Base-by-base conservation (phyloP, 2,329 filamentous ascomycete genomes). In the Hypomyces rosellus region DNA sequence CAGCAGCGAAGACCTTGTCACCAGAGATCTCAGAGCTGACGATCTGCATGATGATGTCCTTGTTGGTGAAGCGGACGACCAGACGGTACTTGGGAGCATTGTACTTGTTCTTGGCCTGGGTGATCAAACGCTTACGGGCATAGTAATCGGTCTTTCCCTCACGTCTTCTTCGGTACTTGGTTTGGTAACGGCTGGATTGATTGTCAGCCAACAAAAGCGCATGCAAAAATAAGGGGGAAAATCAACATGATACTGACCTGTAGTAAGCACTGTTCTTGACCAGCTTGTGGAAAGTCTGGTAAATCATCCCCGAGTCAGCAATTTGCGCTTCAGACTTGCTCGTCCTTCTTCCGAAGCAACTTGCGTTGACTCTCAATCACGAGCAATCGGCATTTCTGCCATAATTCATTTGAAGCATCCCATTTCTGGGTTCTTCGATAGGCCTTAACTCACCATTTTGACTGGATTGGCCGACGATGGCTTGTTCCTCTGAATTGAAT, bases 21-120 rank as follows among this genome's bases (percentile, higher is more conserved):
- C 93, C 93, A 62, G 81, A 84, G 78, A 99, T 88, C 82, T 99
- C 93, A 55, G 93, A 95, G 71, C 82, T 87, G 73, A 99, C 84
- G 73, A 99, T 93, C 82, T 99, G 93, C 78, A 84, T 85, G 79
- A 97, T 88, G 81, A 97, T 95, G 83, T 99, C 92, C 77, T 90
- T 89, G 87, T 97, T 95, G 82, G 89, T 95, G 87, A 95, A 96
- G 74, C 93, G 93, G 73, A 99, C 89, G 63, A 99, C 93, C 70
- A 99, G 87, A 71, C 93, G 89, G 87, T 99, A 97, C 85, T 99
- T 99, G 77, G 93, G 93, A 59, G 93, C 88, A 80, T 95, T 95
- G 88, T 97, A 99, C 88, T 99, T 99, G 89, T 99, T 99, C 89
- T 97, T 99, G 80, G 93, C 93, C 84, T 99, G 93, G 81, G 89